A percentile compares a stretch with the other conserved stretches of the same genome.
Conservation (phyloP, 208 protist genomes). For the Herpetomonas tarakana region DNA sequence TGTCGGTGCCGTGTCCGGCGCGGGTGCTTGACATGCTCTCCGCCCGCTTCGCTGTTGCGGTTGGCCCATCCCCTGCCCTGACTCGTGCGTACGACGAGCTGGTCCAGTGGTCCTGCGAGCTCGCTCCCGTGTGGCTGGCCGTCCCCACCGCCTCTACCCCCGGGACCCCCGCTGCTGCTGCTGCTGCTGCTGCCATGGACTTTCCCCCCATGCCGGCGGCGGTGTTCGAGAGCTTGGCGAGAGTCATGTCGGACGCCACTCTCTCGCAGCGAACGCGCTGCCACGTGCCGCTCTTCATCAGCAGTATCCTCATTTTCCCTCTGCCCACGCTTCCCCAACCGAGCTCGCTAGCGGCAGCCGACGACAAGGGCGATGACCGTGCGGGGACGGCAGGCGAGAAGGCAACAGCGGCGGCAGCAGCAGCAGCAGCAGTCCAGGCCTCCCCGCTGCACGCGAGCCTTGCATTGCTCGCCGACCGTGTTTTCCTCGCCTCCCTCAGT, state of each 20-base stretch:
- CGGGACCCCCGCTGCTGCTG: background rate
- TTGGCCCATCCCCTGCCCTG: constrained; percentile 19
- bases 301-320: constrained; percentile 14
- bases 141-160: background rate
- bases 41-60: constrained; percentile 18
- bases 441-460: background rate
- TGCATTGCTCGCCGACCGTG: constrained; percentile 13
- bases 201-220: constrained; percentile 12
- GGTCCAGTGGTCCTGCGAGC: constrained; percentile 35
- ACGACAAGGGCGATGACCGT: background rate
- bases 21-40: constrained; percentile 25
- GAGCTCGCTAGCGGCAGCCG: background rate
- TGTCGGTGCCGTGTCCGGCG: constrained; percentile 26
- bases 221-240: constrained; percentile 21
- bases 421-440: no score
- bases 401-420: no score
- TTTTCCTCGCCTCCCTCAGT: constrained; percentile 40
- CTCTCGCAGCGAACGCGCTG: constrained; percentile 46
- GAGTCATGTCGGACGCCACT: constrained; percentile 29
- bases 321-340: background rate
- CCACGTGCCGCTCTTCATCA: constrained; percentile 23
- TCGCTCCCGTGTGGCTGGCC: constrained; percentile 25
- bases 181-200: background rate
- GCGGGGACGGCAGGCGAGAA: no score
- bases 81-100: constrained; percentile 28